Conservation (phyloP, 371 early-diverging fungal genomes). For the Rhizopus sp. region DNA sequence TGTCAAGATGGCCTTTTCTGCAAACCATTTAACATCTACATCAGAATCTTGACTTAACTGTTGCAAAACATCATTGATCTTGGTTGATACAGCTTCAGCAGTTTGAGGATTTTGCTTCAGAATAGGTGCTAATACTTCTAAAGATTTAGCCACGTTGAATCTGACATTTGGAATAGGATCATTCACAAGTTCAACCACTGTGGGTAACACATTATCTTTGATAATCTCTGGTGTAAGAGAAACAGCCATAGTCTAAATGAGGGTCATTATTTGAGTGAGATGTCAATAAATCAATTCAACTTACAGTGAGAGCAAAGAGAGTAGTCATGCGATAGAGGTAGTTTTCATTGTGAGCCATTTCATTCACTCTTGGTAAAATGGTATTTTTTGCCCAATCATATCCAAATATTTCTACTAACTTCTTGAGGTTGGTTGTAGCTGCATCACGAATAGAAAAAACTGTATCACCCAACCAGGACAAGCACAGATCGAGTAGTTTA, state of each 20-base stretch:
- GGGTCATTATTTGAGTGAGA: neutral
- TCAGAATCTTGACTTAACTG: slow-evolving; percentile 88
- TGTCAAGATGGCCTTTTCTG: slow-evolving; percentile 73
- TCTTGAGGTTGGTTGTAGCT: slow-evolving; percentile 91
- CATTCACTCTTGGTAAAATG: slow-evolving; percentile 92
- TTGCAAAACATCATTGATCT: slow-evolving; percentile 77
- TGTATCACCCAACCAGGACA: slow-evolving; percentile 98
- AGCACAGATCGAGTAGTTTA: slow-evolving; percentile 88
- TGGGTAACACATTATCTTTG: slow-evolving; percentile 86
- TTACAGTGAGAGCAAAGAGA: slow-evolving; percentile 89
- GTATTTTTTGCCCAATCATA: slow-evolving; percentile 92
- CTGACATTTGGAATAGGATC: slow-evolving; percentile 99
- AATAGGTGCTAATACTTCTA: slow-evolving; percentile 84
- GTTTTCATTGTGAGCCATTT: slow-evolving; percentile 84
- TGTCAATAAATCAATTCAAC: slow-evolving; percentile 13
- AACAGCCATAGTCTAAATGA: slow-evolving; percentile 75
- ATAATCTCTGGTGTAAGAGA: slow-evolving; percentile 89
- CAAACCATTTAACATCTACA: slow-evolving; percentile 92
- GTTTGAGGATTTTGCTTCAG: slow-evolving; percentile 68
- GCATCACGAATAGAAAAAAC: slow-evolving; percentile 97
- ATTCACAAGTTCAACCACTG: slow-evolving; percentile 75
- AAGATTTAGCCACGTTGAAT: slow-evolving; percentile 96
- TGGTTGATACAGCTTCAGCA: slow-evolving; percentile 57
- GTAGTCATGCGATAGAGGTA: slow-evolving; percentile 97
- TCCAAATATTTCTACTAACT: slow-evolving; percentile 96